These are phyloP conservation scores for Bruguiera hainesii DNA, from an alignment of 441 rosid genomes.

Conservation along the genomic window DNA sequence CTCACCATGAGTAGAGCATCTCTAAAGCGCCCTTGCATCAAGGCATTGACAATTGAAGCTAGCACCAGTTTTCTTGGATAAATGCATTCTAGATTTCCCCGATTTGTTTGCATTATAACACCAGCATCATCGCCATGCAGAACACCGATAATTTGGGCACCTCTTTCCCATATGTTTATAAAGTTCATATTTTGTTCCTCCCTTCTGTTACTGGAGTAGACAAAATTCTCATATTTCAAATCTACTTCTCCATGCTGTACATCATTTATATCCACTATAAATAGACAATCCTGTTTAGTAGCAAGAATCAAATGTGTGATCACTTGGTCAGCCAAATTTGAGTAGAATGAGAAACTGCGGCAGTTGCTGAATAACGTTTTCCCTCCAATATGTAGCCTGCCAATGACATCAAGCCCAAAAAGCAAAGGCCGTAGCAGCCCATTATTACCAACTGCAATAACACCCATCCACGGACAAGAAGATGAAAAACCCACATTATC, in stretches of 20 bases:
- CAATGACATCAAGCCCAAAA: slow-evolving; percentile 84
- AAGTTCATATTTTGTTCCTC: slow-evolving; percentile 59
- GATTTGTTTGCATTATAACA: slow-evolving; percentile 69
- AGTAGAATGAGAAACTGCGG: slow-evolving; percentile 80
- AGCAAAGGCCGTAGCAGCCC: slow-evolving; percentile 46
- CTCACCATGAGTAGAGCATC: slow-evolving; percentile 91
- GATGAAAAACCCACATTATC: slow-evolving; percentile 43
- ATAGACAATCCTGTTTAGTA: slow-evolving; percentile 85
- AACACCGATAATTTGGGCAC: slow-evolving; percentile 77
- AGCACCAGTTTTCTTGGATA: slow-evolving; percentile 91
- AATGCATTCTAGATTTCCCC: slow-evolving; percentile 87
- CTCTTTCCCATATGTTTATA: slow-evolving; percentile 86
- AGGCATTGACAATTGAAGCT: slow-evolving; percentile 66
- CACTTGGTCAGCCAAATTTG: slow-evolving; percentile 59
- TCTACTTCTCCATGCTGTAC: slow-evolving; percentile 54
- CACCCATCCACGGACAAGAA: slow-evolving; percentile 78
- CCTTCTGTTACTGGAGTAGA: slow-evolving; percentile 41
- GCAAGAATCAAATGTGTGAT: slow-evolving; percentile 77
- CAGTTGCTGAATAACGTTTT: slow-evolving; percentile 75
- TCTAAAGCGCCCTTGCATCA: slow-evolving; percentile 60
- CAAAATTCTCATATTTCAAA: slow-evolving; percentile 49
- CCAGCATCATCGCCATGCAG: slow-evolving; percentile 91
- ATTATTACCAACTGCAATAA: slow-evolving; percentile 37
- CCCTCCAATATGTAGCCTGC: slow-evolving; percentile 63
- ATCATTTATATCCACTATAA: slow-evolving; percentile 65